Evolutionary conservation across 148 eudicot genomes (phyloP), one percentile per base, ranked within the genome.

Genomic region (Rhododendron vialii): DNA sequence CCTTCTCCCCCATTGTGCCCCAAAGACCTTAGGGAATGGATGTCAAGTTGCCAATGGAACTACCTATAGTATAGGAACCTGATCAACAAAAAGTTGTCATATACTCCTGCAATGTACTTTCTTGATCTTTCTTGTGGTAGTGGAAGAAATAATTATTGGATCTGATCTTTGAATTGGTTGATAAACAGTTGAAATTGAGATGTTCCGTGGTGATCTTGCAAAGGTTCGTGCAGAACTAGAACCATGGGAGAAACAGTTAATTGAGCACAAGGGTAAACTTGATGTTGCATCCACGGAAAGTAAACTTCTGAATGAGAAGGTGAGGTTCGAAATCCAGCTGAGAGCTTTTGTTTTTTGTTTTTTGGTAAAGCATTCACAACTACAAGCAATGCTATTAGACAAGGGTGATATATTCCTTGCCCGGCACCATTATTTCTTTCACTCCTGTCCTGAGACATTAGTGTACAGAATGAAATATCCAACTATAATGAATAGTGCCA

Each of bases 211-310:
- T 55, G 95, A 97, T 91, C 91, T 95, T 86, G 89, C 93, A 57
- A 94, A 91, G 65, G 98, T 95, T 84, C 96, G 99, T 83, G 85
- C 95, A 80, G 94, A 97, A 89, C 86, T 97, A 82, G 95, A 95
- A 86, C 99, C 99, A 84, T 97, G 99, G 99, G 98, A 97, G 85
- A 93, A 92, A 71, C 95, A 97, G 75, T 84, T 96, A 85, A 97
- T 97, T 90, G 98, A 97, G 82, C 98, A 94, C 86, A 94, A 90
- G 85, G 98, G 98, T 41, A 94, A 97, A 84, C 93, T 97, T 89
- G 98, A 95, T 87, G 96, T 97, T 88, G 98, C 99, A 85, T 88
- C 92, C 57, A 89, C 93, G 28, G 99, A 97, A 87, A 91, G 61
- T 61, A 93, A 93, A 86, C 98, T 97, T 84, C 87, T 95, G 87